A percentile compares a stretch with the other conserved stretches of the same genome.
These are phyloP conservation scores for Apostasia shenzhenica DNA, from an alignment of 106 monocot species.

Conservation along the genomic window DNA sequence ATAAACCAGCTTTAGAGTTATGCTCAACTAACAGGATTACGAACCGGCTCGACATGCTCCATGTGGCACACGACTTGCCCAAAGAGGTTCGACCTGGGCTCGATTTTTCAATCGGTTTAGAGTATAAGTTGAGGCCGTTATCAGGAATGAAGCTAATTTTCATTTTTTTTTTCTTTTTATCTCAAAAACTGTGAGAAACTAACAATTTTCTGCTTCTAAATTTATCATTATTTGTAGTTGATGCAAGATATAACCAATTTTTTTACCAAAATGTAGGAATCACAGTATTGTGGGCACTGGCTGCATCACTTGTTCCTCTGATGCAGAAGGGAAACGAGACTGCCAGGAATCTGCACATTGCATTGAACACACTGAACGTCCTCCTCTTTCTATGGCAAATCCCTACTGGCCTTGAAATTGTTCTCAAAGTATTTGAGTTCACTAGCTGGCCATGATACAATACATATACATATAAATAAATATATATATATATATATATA, in stretches of 20 bases:
- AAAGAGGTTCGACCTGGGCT: no score
- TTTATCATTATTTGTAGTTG: neutral
- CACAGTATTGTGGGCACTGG: constrained; percentile 78
- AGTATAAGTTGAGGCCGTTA: no score
- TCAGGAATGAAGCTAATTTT: no score
- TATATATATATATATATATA: no score
- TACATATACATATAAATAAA: neutral
- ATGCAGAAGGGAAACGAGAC: constrained; percentile 95
- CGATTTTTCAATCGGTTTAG: no score
- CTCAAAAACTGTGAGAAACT: no score
- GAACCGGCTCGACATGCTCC: no score
- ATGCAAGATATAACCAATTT: neutral
- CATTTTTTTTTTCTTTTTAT: no score
- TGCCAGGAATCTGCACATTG: constrained; percentile 81
- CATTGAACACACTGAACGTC: constrained; percentile 69
- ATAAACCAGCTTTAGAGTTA: no score
- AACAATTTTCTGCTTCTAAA: no score
- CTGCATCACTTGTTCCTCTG: constrained; percentile 75
- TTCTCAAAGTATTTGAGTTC: constrained; percentile 75
- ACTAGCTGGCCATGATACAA: constrained; percentile 73
- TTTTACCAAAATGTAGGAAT: constrained; percentile 41
- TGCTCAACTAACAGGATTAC: no score
- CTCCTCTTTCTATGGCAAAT: constrained; percentile 88
- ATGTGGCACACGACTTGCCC: no score
- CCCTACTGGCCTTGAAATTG: constrained; percentile 80